Evolutionary conservation across 176 grass and related monocot species (phyloP).

Genomic region (sorghum (Sorghum bicolor)): Sorghum_bicolor_NCBIv3 NC_012872.2:58087501-58088000

Average conservation of each 20-base stretch:
- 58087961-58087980: neutral
- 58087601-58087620: slow-evolving; percentile 99
- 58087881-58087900: slow-evolving; percentile 99
- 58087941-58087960: slow-evolving; percentile 8
- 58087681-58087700: slow-evolving; percentile 75
- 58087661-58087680: slow-evolving; percentile 92
- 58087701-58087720: slow-evolving; percentile 54
- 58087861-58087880: slow-evolving; percentile 93
- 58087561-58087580: slow-evolving; percentile 88
- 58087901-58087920: slow-evolving; percentile 91
- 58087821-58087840: slow-evolving; percentile 98
- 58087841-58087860: slow-evolving; percentile 97
- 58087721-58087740: slow-evolving; percentile 15
- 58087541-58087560: slow-evolving; percentile 60
- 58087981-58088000: slow-evolving; percentile 14
- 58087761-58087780: slow-evolving; percentile 7
- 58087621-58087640: slow-evolving; percentile 92
- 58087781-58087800: slow-evolving; percentile 27
- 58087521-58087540: slow-evolving; percentile 18
- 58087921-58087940: slow-evolving; percentile 60
- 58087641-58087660: slow-evolving; percentile 96
- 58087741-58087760: neutral
- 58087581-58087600: slow-evolving; percentile 91
- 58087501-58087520: slow-evolving; percentile 10
- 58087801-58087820: slow-evolving; percentile 56